Percentiles rank a stretch among this genome's conserved stretches.
Evolutionary conservation across 2,329 filamentous ascomycete species (phyloP).

Genomic region (Aspergillus ochraceoroseus): DNA sequence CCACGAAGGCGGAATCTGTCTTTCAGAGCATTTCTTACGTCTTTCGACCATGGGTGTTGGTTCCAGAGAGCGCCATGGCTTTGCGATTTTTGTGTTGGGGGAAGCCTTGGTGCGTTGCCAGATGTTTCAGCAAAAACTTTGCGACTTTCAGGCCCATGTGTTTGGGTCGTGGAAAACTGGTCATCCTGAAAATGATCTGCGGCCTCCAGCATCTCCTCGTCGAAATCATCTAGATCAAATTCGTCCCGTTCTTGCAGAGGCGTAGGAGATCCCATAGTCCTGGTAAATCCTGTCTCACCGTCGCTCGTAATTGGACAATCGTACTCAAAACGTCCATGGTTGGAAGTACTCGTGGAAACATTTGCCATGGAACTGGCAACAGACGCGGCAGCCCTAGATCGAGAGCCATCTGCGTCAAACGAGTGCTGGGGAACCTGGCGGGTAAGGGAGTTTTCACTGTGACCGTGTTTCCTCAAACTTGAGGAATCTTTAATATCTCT

Average conservation of each 20-base stretch:
- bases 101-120: slow-evolving; percentile 34
- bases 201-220: slow-evolving; percentile 46
- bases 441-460: slow-evolving; percentile 3
- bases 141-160: slow-evolving; percentile 24
- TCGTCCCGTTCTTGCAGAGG: slow-evolving; percentile 32
- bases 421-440: not conserved
- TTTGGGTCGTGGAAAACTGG: slow-evolving; percentile 15
- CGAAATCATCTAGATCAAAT: slow-evolving; percentile 43
- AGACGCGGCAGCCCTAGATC: slow-evolving; percentile 3
- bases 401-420: slow-evolving; percentile 4
- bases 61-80: slow-evolving; percentile 46
- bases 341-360: slow-evolving; percentile 6
- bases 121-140: slow-evolving; percentile 42
- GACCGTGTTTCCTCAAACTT: not conserved
- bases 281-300: slow-evolving; percentile 32
- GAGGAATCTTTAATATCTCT: not conserved
- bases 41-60: slow-evolving; percentile 73
- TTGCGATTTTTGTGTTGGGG: slow-evolving; percentile 32
- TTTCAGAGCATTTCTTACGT: slow-evolving; percentile 74
- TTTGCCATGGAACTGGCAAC: slow-evolving; percentile 5
- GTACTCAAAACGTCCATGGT: slow-evolving; percentile 15
- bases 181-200: slow-evolving; percentile 37
- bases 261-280: slow-evolving; percentile 41
- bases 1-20: slow-evolving; percentile 78
- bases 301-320: slow-evolving; percentile 24